Conservation (phyloP, 345 rosid genomes). For the Bretschneidera sinensis region DNA sequence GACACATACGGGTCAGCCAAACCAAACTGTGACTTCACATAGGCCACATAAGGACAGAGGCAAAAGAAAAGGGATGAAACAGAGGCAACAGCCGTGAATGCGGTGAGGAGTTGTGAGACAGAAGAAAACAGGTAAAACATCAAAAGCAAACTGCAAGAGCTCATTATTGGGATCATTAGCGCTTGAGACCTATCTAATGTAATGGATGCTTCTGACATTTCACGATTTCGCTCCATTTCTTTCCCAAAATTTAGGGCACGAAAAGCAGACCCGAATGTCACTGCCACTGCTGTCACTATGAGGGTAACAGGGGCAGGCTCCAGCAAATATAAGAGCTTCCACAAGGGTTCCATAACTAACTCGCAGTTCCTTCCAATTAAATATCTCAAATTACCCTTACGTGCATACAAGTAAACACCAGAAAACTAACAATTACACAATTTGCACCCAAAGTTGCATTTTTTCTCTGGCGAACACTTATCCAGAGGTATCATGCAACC, state of each 20-base stretch:
- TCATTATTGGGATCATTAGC: slow-evolving; percentile 90
- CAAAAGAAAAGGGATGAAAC: slow-evolving; percentile 87
- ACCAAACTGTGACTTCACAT: slow-evolving; percentile 56
- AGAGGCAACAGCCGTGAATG: slow-evolving; percentile 86
- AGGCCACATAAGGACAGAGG: slow-evolving; percentile 54
- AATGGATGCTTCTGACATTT: slow-evolving; percentile 78
- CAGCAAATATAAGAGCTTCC: slow-evolving; percentile 74
- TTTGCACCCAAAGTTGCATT: slow-evolving; percentile 27
- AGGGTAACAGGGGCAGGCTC: slow-evolving; percentile 92
- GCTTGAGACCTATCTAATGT: slow-evolving; percentile 88
- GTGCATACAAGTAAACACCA: slow-evolving; percentile 5
- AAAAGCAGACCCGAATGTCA: slow-evolving; percentile 91
- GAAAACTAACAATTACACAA: slow-evolving; percentile 5
- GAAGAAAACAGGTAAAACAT: slow-evolving; percentile 96
- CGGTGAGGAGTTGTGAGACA: slow-evolving; percentile 85
- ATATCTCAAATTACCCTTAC: slow-evolving; percentile 15
- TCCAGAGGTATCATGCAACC: slow-evolving; percentile 37
- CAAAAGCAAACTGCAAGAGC: slow-evolving; percentile 95
- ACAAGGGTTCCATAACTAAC: slow-evolving; percentile 67
- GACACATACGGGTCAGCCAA: slow-evolving; percentile 81
- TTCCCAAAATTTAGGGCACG: slow-evolving; percentile 88
- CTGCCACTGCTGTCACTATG: slow-evolving; percentile 75
- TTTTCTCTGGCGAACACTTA: slow-evolving; percentile 11
- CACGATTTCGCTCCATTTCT: slow-evolving; percentile 93
- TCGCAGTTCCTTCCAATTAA: slow-evolving; percentile 12